Evolutionary conservation across 805 yeast species (phyloP).

Genomic region (Candida argentea): DNA sequence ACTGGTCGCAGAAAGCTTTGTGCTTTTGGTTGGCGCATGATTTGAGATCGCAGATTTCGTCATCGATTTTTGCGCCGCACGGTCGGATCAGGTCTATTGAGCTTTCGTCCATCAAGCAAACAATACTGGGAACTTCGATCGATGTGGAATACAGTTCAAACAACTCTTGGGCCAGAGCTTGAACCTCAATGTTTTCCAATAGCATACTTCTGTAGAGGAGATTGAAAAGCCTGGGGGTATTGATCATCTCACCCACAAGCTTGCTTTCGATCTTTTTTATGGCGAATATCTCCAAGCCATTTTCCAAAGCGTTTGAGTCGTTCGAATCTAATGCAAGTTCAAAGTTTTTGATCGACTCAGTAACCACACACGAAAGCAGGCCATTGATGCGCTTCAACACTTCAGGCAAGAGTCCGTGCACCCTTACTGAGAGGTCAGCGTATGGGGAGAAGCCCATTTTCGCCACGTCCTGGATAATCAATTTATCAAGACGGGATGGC

Average conservation of each 20-base stretch:
- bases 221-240: slow-evolving; percentile 37
- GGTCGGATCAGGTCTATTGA: slow-evolving; percentile 44
- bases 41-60: slow-evolving; percentile 49
- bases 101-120: slow-evolving; percentile 40
- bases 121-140: slow-evolving; percentile 23
- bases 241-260: slow-evolving; percentile 46
- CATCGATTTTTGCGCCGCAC: slow-evolving; percentile 45
- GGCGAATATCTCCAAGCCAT: slow-evolving; percentile 50
- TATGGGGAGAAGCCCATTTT: slow-evolving; percentile 59
- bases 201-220: slow-evolving; percentile 45
- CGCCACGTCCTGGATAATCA: slow-evolving; percentile 57
- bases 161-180: slow-evolving; percentile 42
- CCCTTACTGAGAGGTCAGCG: slow-evolving; percentile 55
- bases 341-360: slow-evolving; percentile 38
- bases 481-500: slow-evolving; percentile 54
- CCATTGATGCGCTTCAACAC: slow-evolving; percentile 64
- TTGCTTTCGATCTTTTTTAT: slow-evolving; percentile 49
- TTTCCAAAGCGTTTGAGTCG: slow-evolving; percentile 42
- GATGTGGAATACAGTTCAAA: slow-evolving; percentile 25
- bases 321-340: slow-evolving; percentile 36
- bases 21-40: slow-evolving; percentile 57
- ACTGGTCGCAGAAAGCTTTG: slow-evolving; percentile 24
- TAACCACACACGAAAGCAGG: slow-evolving; percentile 47
- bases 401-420: slow-evolving; percentile 57
- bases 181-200: slow-evolving; percentile 47